Evolutionary conservation across 2,329 filamentous ascomycete genomes (phyloP).

Genomic region (Bipolaris zeicola): DNA sequence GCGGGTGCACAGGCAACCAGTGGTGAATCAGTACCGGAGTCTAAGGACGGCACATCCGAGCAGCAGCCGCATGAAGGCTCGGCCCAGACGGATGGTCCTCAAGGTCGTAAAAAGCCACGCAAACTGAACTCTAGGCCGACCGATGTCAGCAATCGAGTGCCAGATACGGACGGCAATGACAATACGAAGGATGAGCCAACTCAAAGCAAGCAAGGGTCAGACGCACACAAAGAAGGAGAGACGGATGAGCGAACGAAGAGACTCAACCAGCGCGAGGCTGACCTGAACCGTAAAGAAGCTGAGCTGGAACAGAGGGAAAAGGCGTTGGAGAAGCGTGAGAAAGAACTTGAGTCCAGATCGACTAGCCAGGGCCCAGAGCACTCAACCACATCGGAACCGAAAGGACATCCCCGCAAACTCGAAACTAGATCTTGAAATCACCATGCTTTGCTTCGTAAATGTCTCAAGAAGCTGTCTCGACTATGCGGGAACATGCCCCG

Average conservation of each 20-base stretch:
- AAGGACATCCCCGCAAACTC: slow-evolving; percentile 20
- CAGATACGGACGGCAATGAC: background rate
- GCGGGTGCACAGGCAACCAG: slow-evolving; percentile 2
- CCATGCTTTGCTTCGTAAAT: background rate
- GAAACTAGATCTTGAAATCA: slow-evolving; percentile 1
- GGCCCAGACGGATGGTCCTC: background rate
- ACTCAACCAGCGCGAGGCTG: slow-evolving; percentile 1
- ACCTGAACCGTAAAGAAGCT: slow-evolving; percentile 7
- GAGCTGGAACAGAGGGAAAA: slow-evolving; percentile 11
- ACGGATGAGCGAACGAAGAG: background rate
- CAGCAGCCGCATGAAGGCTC: background rate
- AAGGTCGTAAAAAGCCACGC: slow-evolving; percentile 23
- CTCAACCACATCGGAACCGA: slow-evolving; percentile 1
- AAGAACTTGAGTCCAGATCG: slow-evolving; percentile 1
- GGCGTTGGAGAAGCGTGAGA: slow-evolving; percentile 5
- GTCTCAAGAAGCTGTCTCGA: background rate
- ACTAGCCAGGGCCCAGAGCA: background rate
- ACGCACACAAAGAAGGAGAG: background rate
- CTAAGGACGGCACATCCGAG: background rate
- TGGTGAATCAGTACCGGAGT: slow-evolving; percentile 1
- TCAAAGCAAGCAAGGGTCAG: background rate
- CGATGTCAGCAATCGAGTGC: background rate
- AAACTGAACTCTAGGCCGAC: slow-evolving; percentile 18
- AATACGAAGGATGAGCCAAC: background rate
- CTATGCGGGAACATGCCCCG: background rate